These are phyloP conservation scores for Ogataea nitratoaversa DNA, from an alignment of 805 yeast genomes.

Conservation along the genomic window DNA sequence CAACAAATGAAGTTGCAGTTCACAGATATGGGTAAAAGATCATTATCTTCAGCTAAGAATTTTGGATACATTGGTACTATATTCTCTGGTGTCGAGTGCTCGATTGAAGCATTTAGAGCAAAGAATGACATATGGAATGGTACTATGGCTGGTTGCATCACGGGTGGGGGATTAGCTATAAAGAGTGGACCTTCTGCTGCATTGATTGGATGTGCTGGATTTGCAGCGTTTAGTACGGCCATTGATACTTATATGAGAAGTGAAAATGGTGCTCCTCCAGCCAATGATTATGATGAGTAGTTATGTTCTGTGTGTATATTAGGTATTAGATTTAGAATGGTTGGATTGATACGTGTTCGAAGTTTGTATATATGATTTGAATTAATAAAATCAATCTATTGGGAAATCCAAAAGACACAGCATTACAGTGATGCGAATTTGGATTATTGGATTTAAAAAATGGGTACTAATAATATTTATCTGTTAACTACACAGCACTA, in stretches of 20 bases:
- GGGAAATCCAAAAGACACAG: not conserved
- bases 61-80: conserved; percentile 92
- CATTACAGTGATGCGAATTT: too few relatives aligned
- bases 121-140: conserved; percentile 92
- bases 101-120: conserved; percentile 79
- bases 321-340: not conserved
- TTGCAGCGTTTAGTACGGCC: conserved; percentile 92
- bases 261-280: conserved; percentile 80
- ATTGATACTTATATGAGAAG: conserved; percentile 82
- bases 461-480: not conserved
- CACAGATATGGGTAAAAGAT: conserved; percentile 84
- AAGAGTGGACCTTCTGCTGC: conserved; percentile 95
- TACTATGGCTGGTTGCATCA: conserved; percentile 87
- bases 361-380: not conserved
- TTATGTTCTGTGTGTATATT: not conserved
- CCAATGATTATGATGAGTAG: conserved; percentile 74
- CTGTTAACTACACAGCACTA: not conserved
- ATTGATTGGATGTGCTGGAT: conserved; percentile 90
- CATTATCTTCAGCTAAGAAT: conserved; percentile 87
- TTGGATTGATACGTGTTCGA: too few relatives aligned
- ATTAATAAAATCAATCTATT: too few relatives aligned
- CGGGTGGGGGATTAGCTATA: conserved; percentile 93
- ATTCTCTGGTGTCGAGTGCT: conserved; percentile 89
- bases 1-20: conserved; percentile 92
- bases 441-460: too few relatives aligned